These are phyloP conservation scores for maize (Zea mays) DNA, from an alignment of 176 grass and related monocot genomes.

Conservation along the genomic window DNA sequence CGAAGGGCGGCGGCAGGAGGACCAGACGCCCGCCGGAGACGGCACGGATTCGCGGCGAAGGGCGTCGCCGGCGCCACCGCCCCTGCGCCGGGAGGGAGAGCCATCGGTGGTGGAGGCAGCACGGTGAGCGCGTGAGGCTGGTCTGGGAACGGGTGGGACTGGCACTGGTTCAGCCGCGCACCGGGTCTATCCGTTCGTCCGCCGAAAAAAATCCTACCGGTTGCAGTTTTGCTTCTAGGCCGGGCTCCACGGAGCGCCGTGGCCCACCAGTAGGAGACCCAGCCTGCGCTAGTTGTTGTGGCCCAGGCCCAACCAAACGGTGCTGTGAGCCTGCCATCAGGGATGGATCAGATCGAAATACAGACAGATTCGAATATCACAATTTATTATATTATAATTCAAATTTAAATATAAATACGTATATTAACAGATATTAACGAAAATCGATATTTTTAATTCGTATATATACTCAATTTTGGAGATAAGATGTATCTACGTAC, in stretches of 20 bases:
- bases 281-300: not conserved
- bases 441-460: too few species aligned
- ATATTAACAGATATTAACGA: too few species aligned
- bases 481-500: too few species aligned
- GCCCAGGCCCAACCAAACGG: not conserved
- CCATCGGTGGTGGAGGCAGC: conserved; percentile 10
- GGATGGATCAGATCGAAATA: too few species aligned
- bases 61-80: conserved; percentile 13
- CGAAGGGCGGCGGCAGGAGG: conserved; percentile 43
- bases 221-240: not conserved
- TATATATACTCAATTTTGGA: too few species aligned
- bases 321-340: not conserved
- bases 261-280: not conserved
- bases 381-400: too few species aligned
- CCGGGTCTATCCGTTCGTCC: conserved; percentile 36
- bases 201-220: conserved; percentile 23
- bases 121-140: not conserved
- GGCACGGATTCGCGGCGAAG: not conserved
- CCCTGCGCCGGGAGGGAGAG: conserved; percentile 22
- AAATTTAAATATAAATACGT: too few species aligned
- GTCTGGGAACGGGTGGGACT: not conserved
- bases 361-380: too few species aligned
- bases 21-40: conserved; percentile 8
- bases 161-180: not conserved
- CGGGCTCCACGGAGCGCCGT: not conserved